Evolutionary conservation across 2,329 filamentous ascomycete genomes (phyloP).

Genomic region (Pseudocercospora crystallina): DNA sequence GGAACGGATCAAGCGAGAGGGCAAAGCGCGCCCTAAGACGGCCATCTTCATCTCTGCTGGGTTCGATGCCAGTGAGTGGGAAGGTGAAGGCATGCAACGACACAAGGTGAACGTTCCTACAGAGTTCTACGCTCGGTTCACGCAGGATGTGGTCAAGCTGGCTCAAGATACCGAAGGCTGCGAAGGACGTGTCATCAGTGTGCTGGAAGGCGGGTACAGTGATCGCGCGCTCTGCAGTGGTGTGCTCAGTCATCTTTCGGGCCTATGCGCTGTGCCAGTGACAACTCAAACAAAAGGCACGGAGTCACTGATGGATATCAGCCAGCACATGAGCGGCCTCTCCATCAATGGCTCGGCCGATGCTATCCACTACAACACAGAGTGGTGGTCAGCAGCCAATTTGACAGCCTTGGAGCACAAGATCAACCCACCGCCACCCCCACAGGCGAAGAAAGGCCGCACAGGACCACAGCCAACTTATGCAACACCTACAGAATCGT

Average conservation of each 20-base stretch:
- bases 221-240: constrained; percentile 86
- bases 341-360: constrained; percentile 15
- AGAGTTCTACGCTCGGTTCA: constrained; percentile 91
- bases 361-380: constrained; percentile 36
- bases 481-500: constrained; percentile 84
- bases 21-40: constrained; percentile 67
- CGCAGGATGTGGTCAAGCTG: constrained; percentile 77
- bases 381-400: constrained; percentile 51
- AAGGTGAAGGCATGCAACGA: constrained; percentile 87
- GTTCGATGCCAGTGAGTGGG: constrained; percentile 96
- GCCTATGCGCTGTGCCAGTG: constrained; percentile 55
- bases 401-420: constrained; percentile 69
- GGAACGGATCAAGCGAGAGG: constrained; percentile 58
- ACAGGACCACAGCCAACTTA: constrained; percentile 67
- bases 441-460: constrained; percentile 57
- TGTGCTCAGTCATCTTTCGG: constrained; percentile 84
- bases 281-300: constrained; percentile 7
- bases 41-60: constrained; percentile 95
- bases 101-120: constrained; percentile 96
- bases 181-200: constrained; percentile 84
- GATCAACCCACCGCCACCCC: constrained; percentile 52
- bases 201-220: constrained; percentile 94
- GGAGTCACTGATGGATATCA: constrained; percentile 21
- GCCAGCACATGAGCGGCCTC: constrained; percentile 29
- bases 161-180: constrained; percentile 77